Evolutionary conservation across 257 asterid species (phyloP).

Genomic region (Galeopsis tetrahit): DNA sequence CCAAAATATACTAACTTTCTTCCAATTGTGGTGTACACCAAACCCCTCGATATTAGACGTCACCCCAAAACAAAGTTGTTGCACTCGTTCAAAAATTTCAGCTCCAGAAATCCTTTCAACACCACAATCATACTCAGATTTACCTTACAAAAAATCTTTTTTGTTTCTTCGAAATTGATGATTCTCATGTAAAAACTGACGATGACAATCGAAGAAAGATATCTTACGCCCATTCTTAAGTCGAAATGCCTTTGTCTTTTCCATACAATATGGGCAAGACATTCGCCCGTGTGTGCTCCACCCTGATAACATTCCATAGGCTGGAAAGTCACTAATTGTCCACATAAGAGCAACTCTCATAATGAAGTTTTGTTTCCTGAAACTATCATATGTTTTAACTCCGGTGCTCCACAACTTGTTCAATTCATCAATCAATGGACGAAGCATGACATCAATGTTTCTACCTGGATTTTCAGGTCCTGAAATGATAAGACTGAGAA

Average conservation of each 20-base stretch:
- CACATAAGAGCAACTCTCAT: neutral
- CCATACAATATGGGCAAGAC: neutral
- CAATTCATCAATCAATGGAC: too few relatives aligned
- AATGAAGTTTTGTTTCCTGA: neutral
- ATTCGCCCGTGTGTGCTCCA: neutral
- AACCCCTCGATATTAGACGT: neutral
- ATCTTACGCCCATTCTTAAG: neutral
- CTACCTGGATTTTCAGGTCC: too few relatives aligned
- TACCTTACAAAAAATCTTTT: neutral
- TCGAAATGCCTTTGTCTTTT: neutral
- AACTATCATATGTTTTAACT: neutral
- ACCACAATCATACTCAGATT: neutral
- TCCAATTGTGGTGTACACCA: neutral
- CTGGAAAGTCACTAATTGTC: neutral
- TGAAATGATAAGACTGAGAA: too few relatives aligned
- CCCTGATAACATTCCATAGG: neutral
- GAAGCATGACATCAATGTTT: too few relatives aligned
- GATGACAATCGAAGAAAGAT: too few relatives aligned
- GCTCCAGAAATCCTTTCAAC: neutral
- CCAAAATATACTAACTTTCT: neutral
- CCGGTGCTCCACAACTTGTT: too few relatives aligned
- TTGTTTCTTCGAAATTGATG: too few relatives aligned
- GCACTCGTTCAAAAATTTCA: neutral
- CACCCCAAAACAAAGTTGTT: neutral
- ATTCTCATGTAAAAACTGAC: too few relatives aligned